phyloP scores from a whole-genome alignment of 768 basidiomycete genomes.

The Boletellus ananas region DNA sequence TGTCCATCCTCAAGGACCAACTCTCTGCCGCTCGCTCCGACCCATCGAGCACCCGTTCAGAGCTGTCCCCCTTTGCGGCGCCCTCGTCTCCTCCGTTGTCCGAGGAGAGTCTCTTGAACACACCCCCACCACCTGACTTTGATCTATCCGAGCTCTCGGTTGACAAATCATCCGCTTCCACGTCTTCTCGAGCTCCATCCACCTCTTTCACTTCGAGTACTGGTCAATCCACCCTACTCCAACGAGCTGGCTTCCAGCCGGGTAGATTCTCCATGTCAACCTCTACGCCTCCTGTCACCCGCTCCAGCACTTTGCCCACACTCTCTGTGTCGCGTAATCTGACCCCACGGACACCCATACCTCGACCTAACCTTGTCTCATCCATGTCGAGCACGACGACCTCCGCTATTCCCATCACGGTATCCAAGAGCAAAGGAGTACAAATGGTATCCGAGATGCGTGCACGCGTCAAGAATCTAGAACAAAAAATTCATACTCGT shows the following conservation, averaged over 20 bases:
- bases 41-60: conserved; percentile 26
- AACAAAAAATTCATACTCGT: conserved; percentile 84
- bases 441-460: conserved; percentile 95
- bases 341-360: conserved; percentile 42
- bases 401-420: conserved; percentile 35
- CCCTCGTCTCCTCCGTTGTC: conserved; percentile 32
- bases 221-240: conserved; percentile 47
- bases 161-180: conserved; percentile 37
- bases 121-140: conserved; percentile 57
- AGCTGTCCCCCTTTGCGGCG: conserved; percentile 25
- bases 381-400: conserved; percentile 37
- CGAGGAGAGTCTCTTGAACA: conserved; percentile 57
- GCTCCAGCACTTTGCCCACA: conserved; percentile 57
- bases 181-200: conserved; percentile 34
- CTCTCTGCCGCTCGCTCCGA: conserved; percentile 40
- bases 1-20: conserved; percentile 79
- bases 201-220: conserved; percentile 31
- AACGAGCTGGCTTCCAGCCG: conserved; percentile 48
- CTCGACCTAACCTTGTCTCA: conserved; percentile 37
- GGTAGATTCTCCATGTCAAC: conserved; percentile 38
- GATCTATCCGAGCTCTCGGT: conserved; percentile 54
- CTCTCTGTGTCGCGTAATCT: conserved; percentile 44
- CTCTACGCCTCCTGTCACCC: conserved; percentile 48
- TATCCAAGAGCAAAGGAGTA: conserved; percentile 74
- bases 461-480: conserved; percentile 73